These are phyloP conservation scores for Craterostigma plantagineum DNA, from an alignment of 257 asterid species.

Conservation along the genomic window DNA sequence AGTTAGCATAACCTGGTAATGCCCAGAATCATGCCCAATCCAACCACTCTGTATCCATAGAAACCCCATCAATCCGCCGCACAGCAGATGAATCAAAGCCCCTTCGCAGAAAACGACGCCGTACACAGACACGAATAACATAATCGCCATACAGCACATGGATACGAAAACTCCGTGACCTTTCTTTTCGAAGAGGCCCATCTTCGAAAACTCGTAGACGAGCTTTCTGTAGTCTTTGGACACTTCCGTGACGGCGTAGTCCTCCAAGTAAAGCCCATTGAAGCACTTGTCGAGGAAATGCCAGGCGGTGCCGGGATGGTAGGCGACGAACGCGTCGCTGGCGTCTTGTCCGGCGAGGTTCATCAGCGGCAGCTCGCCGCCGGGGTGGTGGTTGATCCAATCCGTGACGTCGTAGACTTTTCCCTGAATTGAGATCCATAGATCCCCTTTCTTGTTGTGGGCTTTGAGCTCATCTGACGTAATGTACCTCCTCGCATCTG, in stretches of 20 bases:
- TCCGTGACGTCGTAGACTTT: constrained; percentile 70
- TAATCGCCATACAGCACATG: constrained; percentile 14
- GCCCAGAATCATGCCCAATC: constrained; percentile 91
- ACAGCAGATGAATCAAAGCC: constrained; percentile 26
- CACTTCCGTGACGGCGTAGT: constrained; percentile 42
- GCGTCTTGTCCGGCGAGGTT: constrained; percentile 81
- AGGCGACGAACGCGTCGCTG: constrained; percentile 80
- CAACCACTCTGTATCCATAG: constrained; percentile 92
- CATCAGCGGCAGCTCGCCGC: constrained; percentile 60
- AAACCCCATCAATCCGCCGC: constrained; percentile 60
- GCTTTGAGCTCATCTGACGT: constrained; percentile 48
- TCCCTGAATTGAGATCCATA: constrained; percentile 89
- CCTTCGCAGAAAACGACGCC: constrained; percentile 51
- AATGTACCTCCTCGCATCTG: constrained; percentile 34
- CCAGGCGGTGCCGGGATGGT: constrained; percentile 66
- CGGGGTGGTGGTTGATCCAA: constrained; percentile 68
- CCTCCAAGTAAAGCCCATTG: constrained; percentile 39
- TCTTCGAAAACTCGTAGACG: constrained; percentile 38
- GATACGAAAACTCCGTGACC: constrained; percentile 33
- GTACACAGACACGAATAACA: constrained; percentile 31
- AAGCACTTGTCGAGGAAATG: constrained; percentile 30
- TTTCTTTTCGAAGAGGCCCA: constrained; percentile 52
- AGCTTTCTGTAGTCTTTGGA: constrained; percentile 68
- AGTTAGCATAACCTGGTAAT: constrained; percentile 42
- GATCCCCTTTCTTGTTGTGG: constrained; percentile 65